Evolutionary conservation across 208 protist genomes (phyloP).

Genomic region (Trypanosoma caninum): DNA sequence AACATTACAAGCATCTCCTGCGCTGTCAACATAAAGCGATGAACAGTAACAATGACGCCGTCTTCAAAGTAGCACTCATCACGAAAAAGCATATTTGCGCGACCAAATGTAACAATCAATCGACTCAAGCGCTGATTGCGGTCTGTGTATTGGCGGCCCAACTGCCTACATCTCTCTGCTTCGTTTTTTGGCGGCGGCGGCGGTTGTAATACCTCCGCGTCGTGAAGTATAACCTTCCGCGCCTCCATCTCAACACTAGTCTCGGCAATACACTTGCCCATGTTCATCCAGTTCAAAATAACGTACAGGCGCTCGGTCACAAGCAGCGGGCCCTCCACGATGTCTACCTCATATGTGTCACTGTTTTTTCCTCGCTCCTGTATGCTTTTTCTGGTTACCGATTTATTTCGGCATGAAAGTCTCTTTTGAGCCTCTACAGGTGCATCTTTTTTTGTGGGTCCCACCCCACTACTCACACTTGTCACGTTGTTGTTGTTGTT

Average conservation of each 20-base stretch:
- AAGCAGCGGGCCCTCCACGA: slow-evolving; percentile 58
- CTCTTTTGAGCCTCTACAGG: neutral
- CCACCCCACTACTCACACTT: neutral
- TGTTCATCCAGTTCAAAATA: slow-evolving; percentile 59
- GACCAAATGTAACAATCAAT: slow-evolving; percentile 62
- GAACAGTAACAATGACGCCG: slow-evolving; percentile 68
- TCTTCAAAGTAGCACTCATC: slow-evolving; percentile 82
- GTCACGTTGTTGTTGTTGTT: neutral
- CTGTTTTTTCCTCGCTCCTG: no score
- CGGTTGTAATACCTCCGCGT: slow-evolving; percentile 59
- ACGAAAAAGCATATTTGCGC: slow-evolving; percentile 59
- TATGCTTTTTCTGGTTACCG: neutral
- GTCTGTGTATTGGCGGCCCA: slow-evolving; percentile 70
- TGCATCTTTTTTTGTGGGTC: no score
- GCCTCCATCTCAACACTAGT: slow-evolving; percentile 52
- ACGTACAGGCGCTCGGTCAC: slow-evolving; percentile 54
- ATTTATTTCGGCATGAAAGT: neutral
- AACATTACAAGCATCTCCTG: slow-evolving; percentile 47
- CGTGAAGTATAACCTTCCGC: slow-evolving; percentile 80
- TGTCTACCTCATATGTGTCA: slow-evolving; percentile 27
- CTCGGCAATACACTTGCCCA: slow-evolving; percentile 45
- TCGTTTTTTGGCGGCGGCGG: slow-evolving; percentile 41
- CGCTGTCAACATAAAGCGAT: slow-evolving; percentile 66
- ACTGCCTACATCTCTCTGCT: slow-evolving; percentile 46
- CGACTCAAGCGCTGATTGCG: slow-evolving; percentile 79